A percentile compares a stretch with the other conserved stretches of the same genome.
Evolutionary conservation across 1,284 basidiomycete species (phyloP).

Genomic region (Grifola frondosa): DNA sequence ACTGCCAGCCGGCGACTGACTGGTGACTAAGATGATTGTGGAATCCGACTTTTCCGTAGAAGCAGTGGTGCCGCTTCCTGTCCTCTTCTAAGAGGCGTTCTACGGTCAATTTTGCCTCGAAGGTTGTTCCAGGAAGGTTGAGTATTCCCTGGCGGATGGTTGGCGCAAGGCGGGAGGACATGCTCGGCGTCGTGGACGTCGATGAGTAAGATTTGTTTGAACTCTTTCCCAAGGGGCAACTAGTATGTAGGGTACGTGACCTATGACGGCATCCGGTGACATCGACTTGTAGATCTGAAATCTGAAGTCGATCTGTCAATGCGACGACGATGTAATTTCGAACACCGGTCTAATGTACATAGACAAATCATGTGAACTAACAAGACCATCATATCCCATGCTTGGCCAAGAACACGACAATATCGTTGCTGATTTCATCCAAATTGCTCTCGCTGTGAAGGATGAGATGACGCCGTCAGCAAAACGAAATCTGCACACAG

Average conservation of each 20-base stretch:
- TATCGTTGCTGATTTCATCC: background rate
- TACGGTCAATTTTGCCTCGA: conserved; percentile 43
- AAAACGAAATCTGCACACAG: too few relatives aligned
- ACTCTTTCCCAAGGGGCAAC: too few relatives aligned
- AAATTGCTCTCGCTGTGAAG: conserved; percentile 3
- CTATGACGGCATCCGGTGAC: too few relatives aligned
- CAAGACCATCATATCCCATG: background rate
- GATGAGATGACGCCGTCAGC: background rate
- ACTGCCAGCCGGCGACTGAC: conserved; percentile 39
- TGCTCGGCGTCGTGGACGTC: background rate
- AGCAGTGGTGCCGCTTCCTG: conserved; percentile 56
- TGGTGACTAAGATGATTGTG: conserved; percentile 70
- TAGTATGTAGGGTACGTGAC: too few relatives aligned
- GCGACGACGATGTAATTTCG: too few relatives aligned
- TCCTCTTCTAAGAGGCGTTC: conserved; percentile 56
- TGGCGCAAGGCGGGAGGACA: conserved; percentile 14
- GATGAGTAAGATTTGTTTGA: too few relatives aligned
- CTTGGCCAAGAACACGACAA: conserved; percentile 1
- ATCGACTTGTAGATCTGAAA: too few relatives aligned
- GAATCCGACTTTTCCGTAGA: conserved; percentile 47
- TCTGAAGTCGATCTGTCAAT: too few relatives aligned
- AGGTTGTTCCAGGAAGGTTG: conserved; percentile 50
- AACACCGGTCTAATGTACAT: too few relatives aligned
- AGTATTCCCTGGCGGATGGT: conserved; percentile 42
- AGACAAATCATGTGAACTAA: too few relatives aligned